phyloP scores from a whole-genome alignment of 441 rosid genomes.

The Gossypium gossypioides region DNA sequence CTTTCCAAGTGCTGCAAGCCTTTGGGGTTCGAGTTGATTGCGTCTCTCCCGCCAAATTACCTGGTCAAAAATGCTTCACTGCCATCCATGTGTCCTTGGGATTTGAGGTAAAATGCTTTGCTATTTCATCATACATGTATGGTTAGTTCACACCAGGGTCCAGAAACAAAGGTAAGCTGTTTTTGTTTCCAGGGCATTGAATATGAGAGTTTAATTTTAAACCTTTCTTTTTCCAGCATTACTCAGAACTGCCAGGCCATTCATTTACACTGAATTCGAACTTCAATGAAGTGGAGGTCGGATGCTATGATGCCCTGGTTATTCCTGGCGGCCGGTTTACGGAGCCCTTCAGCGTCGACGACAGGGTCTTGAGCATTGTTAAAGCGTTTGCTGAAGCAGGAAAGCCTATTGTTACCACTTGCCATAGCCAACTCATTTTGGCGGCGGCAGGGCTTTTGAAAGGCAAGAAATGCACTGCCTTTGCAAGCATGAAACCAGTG shows the following conservation, averaged over 20 bases:
- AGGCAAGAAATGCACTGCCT: slow-evolving; percentile 43
- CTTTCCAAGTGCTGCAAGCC: slow-evolving; percentile 32
- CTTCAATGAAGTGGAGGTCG: slow-evolving; percentile 27
- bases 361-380: slow-evolving; percentile 25
- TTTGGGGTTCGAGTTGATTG: slow-evolving; percentile 34
- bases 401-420: slow-evolving; percentile 36
- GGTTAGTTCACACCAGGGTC: background rate
- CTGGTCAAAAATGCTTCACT: slow-evolving; percentile 36
- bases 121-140: background rate
- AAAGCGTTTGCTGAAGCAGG: slow-evolving; percentile 27
- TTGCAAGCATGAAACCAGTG: slow-evolving; percentile 35
- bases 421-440: slow-evolving; percentile 43
- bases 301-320: slow-evolving; percentile 31
- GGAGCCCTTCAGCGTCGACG: slow-evolving; percentile 33
- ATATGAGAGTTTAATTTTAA: background rate
- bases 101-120: slow-evolving; percentile 23
- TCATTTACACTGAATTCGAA: slow-evolving; percentile 31
- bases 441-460: slow-evolving; percentile 34
- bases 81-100: slow-evolving; percentile 39
- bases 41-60: slow-evolving; percentile 32
- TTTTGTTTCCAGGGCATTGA: background rate
- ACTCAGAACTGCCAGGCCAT: slow-evolving; percentile 39
- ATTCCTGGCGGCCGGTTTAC: slow-evolving; percentile 45
- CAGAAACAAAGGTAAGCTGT: background rate
- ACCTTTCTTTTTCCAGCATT: slow-evolving; percentile 21